Percentiles rank a stretch among this genome's conserved stretches.
phyloP scores from a whole-genome alignment of 495 filamentous ascomycete species.

The Saxophila tyrrhenica region DNA sequence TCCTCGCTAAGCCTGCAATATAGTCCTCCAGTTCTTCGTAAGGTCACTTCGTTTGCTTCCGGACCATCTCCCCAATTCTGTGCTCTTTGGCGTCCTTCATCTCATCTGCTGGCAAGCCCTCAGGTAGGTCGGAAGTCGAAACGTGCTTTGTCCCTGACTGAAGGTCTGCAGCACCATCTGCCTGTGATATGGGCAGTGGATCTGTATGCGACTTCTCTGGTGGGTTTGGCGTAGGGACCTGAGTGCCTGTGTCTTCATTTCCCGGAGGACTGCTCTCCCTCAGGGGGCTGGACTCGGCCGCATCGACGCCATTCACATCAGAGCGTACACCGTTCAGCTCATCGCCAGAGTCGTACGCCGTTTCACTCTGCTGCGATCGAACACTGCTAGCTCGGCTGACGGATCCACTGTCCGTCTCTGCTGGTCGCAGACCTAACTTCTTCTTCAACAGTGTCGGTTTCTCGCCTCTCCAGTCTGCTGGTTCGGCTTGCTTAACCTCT shows the following conservation, averaged over 20 bases:
- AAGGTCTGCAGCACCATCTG: not conserved
- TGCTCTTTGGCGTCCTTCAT: slow-evolving; percentile 11
- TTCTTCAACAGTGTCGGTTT: slow-evolving; percentile 29
- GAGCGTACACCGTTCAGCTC: slow-evolving; percentile 21
- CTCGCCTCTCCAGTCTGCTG: slow-evolving; percentile 61
- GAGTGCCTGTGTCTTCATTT: not conserved
- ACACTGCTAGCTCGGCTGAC: slow-evolving; percentile 56
- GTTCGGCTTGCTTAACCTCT: slow-evolving; percentile 50
- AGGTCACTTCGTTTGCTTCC: too few species aligned
- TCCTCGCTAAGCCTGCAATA: not conserved
- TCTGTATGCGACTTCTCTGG: slow-evolving; percentile 1
- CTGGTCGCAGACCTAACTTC: slow-evolving; percentile 53
- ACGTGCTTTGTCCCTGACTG: slow-evolving; percentile 14
- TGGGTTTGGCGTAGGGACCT: not conserved
- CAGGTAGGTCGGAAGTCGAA: slow-evolving; percentile 20
- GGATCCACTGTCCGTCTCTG: slow-evolving; percentile 47
- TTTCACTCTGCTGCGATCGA: not conserved
- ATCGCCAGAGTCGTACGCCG: slow-evolving; percentile 10
- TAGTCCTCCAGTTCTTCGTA: too few species aligned
- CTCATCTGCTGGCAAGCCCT: slow-evolving; percentile 16
- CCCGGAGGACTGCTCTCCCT: not conserved
- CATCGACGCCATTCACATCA: slow-evolving; percentile 14
- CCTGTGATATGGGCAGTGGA: not conserved
- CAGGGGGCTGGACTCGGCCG: not conserved
- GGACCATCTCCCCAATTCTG: not conserved